Base-by-base conservation (phyloP, 208 protist species). In the Vickermania ingenoplastis region DNA sequence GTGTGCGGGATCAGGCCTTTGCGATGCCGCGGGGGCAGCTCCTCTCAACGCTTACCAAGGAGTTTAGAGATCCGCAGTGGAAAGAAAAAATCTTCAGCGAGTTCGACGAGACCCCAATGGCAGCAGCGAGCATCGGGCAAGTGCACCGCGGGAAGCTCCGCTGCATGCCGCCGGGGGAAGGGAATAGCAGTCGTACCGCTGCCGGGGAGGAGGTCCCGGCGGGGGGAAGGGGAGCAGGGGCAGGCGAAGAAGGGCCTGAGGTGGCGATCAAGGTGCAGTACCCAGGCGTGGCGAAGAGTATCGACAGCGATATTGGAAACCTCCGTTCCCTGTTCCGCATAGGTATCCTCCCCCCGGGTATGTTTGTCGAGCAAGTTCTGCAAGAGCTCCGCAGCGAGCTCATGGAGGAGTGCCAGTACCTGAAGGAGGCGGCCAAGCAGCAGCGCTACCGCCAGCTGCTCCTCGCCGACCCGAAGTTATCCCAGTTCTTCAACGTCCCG, bases 101-200 rank as follows among this genome's bases (percentile, higher is more conserved):
- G 1, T 98, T 98, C 67, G 82, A 96, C 53, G 78, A 92, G 13
- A 60, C 69, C 3, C 96, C 97, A 1, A 81, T 98, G 7, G 97
- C 96, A 1, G 92, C 97, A 0, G 97, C 97, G 23, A 98, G 93
- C 14, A 98, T 99, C 53, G 97, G 96, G 7, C 96, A 99, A 65
- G 97, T 98, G 25, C 90, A 96, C 67, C 60, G 73, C 31, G 91
- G 73, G 11, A 57, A 65, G 2, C 64, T 96, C 25, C 66, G 53
- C 29, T 74, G 80, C 14, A 79, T 79, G 11, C 64, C n/a, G 7
- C 71, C 79, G 2, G 59, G 23, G 17, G 67, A 55, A 24, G 61
- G 65, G 45, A 52, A 65, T 62, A 86, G 0, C 81, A 70, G 27
- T 28, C 24, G 17, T 5, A 54, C 23, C 1, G 3, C 3, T 22